These are phyloP conservation scores for Ophioceras dolichostomum DNA, from an alignment of 2,329 filamentous ascomycete genomes.

Conservation along the genomic window DNA sequence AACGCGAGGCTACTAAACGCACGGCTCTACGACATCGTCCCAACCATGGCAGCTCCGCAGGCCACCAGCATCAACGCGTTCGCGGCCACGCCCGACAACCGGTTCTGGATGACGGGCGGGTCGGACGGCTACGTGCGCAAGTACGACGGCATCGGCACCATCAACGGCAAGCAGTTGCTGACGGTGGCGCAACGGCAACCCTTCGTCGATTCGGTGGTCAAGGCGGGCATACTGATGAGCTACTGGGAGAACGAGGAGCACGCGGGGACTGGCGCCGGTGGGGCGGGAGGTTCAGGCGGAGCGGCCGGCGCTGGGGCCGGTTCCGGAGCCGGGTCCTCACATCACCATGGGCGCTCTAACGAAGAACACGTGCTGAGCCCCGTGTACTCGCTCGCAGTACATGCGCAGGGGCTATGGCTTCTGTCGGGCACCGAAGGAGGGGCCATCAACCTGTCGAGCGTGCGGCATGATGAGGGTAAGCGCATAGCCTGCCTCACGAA, in stretches of 20 bases:
- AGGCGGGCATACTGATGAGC: slow-evolving; percentile 84
- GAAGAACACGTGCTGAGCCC: slow-evolving; percentile 63
- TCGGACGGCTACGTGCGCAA: slow-evolving; percentile 94
- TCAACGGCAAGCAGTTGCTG: slow-evolving; percentile 85
- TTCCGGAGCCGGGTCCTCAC: background rate
- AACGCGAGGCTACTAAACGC: slow-evolving; percentile 71
- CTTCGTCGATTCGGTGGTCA: slow-evolving; percentile 94
- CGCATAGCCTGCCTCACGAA: slow-evolving; percentile 69
- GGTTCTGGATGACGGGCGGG: slow-evolving; percentile 90
- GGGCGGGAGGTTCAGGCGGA: background rate
- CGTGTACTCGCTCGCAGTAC: slow-evolving; percentile 86
- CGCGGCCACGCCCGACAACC: slow-evolving; percentile 82
- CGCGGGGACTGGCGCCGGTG: slow-evolving; percentile 8
- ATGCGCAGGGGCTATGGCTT: slow-evolving; percentile 83
- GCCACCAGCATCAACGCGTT: slow-evolving; percentile 92
- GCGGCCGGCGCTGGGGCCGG: background rate
- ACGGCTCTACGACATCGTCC: slow-evolving; percentile 82
- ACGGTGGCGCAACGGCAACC: slow-evolving; percentile 94
- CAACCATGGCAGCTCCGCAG: slow-evolving; percentile 92
- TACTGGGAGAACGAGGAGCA: slow-evolving; percentile 98
- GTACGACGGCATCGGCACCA: slow-evolving; percentile 89
- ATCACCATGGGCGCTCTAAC: background rate
- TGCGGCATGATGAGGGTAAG: slow-evolving; percentile 89
- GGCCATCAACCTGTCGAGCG: slow-evolving; percentile 83
- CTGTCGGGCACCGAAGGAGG: slow-evolving; percentile 84